Base-by-base conservation (phyloP, 23 red algal genomes). In the Gracilaria caudata region DNA sequence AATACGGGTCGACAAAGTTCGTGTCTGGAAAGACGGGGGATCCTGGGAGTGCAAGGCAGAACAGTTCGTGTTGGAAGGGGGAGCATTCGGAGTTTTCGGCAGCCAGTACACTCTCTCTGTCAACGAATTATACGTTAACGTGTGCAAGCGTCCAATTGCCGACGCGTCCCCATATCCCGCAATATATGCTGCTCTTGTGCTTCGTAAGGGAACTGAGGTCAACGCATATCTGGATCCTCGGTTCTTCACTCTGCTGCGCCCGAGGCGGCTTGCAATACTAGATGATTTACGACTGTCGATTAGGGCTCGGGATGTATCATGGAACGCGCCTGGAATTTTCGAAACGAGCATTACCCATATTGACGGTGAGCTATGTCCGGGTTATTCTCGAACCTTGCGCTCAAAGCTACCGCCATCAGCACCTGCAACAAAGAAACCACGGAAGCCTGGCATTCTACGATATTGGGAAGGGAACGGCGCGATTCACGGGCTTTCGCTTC, bases 381-480 rank as follows among this genome's bases (percentile, higher is more conserved):
- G 90, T 1, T 81, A 86, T 75, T 77, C 80, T 10, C 63, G 81
- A 40, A 80, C 53, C 11, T 63, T 93, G 72, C 80, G 56, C 36
- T 59, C 81, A 49, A 84, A 86, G 43, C 81, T 93, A 12, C 90
- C 90, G 8, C 90, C 71, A 17, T 65, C 55, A 16, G 82, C 57
- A n/a, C 90, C 90, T 46, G 80, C 61, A 43, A 65, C 82, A 35
- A 84, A 55, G 25, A 51, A 73, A 16, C 81, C 90, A 30, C 32
- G 73, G 34, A 86, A 79, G 51, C 90, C 80, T 16, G 55, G 80
- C 0, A 54, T 86, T 57, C 43, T 93, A 24, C 23, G 82, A 11
- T 93, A 93, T 51, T 93, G 90, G 90, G 72, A 86, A 34, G 79
- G 80, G 1, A 80, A 86, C 43, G 81, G 71, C 5, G 41, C 65